phyloP scores from a whole-genome alignment of 495 filamentous ascomycete species.

The Penicillium cosmopolitanum region DNA sequence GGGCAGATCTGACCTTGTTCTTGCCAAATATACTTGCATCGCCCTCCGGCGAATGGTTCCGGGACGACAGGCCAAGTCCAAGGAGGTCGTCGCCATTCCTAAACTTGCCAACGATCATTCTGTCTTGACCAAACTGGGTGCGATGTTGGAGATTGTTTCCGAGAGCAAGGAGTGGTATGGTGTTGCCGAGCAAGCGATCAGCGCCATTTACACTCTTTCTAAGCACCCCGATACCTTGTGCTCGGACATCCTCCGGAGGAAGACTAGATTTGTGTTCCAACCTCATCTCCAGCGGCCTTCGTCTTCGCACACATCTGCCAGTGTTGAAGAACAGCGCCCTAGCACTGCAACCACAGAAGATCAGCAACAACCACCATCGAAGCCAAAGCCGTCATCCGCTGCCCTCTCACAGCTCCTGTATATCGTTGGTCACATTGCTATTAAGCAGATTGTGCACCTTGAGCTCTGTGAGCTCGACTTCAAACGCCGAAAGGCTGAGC shows the following conservation, averaged over 20 bases:
- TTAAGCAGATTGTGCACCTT: slow-evolving; percentile 99
- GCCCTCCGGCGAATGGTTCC: slow-evolving; percentile 88
- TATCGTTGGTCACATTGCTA: slow-evolving; percentile 92
- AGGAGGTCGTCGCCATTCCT: slow-evolving; percentile 69
- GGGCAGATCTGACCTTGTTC: slow-evolving; percentile 78
- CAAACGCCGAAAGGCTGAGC: slow-evolving; percentile 92
- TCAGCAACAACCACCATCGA: slow-evolving; percentile 23
- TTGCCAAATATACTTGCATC: slow-evolving; percentile 94
- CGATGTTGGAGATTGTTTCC: slow-evolving; percentile 78
- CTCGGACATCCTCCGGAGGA: slow-evolving; percentile 85
- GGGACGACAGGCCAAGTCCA: slow-evolving; percentile 72
- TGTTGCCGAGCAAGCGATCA: slow-evolving; percentile 95
- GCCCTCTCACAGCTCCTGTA: slow-evolving; percentile 91
- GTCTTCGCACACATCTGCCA: slow-evolving; percentile 29
- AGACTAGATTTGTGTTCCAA: slow-evolving; percentile 82
- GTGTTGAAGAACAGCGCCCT: slow-evolving; percentile 54
- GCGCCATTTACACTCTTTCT: slow-evolving; percentile 92
- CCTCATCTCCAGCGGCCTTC: slow-evolving; percentile 40
- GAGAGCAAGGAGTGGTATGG: slow-evolving; percentile 97
- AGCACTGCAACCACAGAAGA: slow-evolving; percentile 38
- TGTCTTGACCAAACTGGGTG: slow-evolving; percentile 76
- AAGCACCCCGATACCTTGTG: slow-evolving; percentile 94
- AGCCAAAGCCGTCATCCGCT: slow-evolving; percentile 55
- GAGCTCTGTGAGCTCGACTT: slow-evolving; percentile 97
- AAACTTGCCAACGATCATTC: slow-evolving; percentile 93